Percentiles rank a stretch among this genome's conserved stretches.
These are phyloP conservation scores for Furculomyces boomerangus DNA, from an alignment of 371 early-diverging fungal genomes.

Conservation along the genomic window DNA sequence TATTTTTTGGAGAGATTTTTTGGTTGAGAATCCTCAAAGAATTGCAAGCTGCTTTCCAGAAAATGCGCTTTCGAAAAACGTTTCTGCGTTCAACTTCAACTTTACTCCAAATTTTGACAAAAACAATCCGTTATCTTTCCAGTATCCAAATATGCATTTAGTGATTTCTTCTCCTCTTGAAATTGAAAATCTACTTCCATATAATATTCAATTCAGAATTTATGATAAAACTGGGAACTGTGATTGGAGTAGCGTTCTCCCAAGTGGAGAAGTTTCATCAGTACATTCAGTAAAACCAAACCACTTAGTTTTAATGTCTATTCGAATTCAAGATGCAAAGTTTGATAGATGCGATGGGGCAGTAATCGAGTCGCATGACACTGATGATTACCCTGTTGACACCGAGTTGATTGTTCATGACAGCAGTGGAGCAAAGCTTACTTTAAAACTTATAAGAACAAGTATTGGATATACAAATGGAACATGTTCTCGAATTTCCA, in stretches of 20 bases:
- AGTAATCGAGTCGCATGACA: constrained; percentile 60
- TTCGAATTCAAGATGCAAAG: constrained; percentile 56
- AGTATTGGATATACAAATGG: constrained; percentile 24
- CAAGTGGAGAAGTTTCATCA: constrained; percentile 52
- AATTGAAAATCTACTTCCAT: constrained; percentile 89
- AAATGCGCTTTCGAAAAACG: constrained; percentile 15
- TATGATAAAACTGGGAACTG: constrained; percentile 56
- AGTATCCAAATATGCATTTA: constrained; percentile 70
- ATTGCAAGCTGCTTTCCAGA: constrained; percentile 63
- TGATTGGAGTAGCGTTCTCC: constrained; percentile 37
- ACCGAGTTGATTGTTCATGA: constrained; percentile 49
- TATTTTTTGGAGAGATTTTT: constrained; percentile 52
- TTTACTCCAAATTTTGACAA: constrained; percentile 15
- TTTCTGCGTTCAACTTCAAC: constrained; percentile 15
- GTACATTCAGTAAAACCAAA: constrained; percentile 73
- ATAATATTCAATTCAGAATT: constrained; percentile 55
- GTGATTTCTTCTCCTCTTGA: constrained; percentile 76
- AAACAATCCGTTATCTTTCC: constrained; percentile 12
- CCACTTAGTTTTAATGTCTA: constrained; percentile 54
- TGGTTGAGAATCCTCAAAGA: constrained; percentile 35
- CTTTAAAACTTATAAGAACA: constrained; percentile 32
- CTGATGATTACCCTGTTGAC: constrained; percentile 47
- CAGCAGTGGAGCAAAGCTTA: constrained; percentile 37
- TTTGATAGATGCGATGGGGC: constrained; percentile 53
- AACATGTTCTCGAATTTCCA: constrained; percentile 24